Conservation (phyloP, 371 early-diverging fungal genomes). For the Fennellomyces sp. region DNA sequence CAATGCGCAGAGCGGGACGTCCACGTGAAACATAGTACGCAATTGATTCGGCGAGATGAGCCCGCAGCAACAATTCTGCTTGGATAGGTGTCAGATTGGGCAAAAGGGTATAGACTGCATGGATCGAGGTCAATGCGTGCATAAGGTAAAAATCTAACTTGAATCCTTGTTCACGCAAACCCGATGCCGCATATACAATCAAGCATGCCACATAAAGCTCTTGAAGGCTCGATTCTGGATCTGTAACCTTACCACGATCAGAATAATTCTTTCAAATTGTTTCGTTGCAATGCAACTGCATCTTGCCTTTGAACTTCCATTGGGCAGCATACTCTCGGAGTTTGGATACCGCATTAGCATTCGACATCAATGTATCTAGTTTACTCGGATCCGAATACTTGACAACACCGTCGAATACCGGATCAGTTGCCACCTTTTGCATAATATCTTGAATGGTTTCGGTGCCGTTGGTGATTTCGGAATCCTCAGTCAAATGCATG, state of each 20-base stretch:
- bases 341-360: slow-evolving; percentile 16
- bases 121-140: slow-evolving; percentile 54
- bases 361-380: neutral
- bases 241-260: neutral
- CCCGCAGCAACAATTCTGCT: slow-evolving; percentile 36
- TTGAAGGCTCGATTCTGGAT: slow-evolving; percentile 28
- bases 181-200: slow-evolving; percentile 26
- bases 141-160: slow-evolving; percentile 49
- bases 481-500: neutral
- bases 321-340: slow-evolving; percentile 26
- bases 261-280: neutral
- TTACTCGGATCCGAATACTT: slow-evolving; percentile 10
- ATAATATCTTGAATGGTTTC: neutral
- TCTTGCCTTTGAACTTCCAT: slow-evolving; percentile 33
- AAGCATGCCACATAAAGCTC: slow-evolving; percentile 29
- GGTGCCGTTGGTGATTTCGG: neutral
- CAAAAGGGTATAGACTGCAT: slow-evolving; percentile 47
- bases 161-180: slow-evolving; percentile 26
- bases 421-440: neutral
- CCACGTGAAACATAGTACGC: slow-evolving; percentile 43
- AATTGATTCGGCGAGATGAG: slow-evolving; percentile 25
- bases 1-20: slow-evolving; percentile 38
- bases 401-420: slow-evolving; percentile 5
- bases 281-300: no score
- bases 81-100: slow-evolving; percentile 32